These are phyloP conservation scores for Penicillium sp. DNA, from an alignment of 2,329 filamentous ascomycete species.

Conservation along the genomic window DNA sequence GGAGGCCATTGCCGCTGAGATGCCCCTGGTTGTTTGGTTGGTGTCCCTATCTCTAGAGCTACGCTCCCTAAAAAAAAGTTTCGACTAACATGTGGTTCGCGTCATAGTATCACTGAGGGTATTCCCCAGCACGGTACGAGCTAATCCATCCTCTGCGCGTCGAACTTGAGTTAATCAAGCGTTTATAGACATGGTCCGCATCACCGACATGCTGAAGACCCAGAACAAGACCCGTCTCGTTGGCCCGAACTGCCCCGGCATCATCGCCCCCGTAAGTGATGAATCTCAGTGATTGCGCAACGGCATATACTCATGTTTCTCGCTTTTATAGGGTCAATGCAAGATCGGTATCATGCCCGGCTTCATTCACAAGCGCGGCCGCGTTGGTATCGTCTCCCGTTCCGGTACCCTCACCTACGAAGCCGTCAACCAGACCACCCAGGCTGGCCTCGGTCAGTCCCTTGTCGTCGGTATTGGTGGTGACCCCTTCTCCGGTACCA, in stretches of 20 bases:
- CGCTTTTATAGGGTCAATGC: constrained; percentile 72
- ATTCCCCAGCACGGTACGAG: constrained; percentile 91
- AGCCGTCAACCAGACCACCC: constrained; percentile 98
- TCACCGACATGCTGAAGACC: constrained; percentile 95
- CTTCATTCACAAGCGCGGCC: constrained; percentile 99
- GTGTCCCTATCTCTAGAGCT: constrained; percentile 19
- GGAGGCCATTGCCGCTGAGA: constrained; percentile 89
- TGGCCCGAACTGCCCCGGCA: constrained; percentile 96
- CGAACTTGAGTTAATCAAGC: constrained; percentile 18
- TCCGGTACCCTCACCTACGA: constrained; percentile 99
- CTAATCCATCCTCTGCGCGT: constrained; percentile 12
- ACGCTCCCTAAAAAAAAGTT: constrained; percentile 2
- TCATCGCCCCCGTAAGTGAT: constrained; percentile 70
- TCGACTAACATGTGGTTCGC: constrained; percentile 12
- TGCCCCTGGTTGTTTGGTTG: constrained; percentile 86
- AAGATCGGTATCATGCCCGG: constrained; percentile 99
- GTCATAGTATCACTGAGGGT: constrained; percentile 77
- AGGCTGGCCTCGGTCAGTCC: constrained; percentile 93
- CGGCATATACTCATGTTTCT: constrained; percentile 9
- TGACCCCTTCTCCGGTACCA: constrained; percentile 97
- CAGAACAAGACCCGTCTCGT: constrained; percentile 96
- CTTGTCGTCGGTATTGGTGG: constrained; percentile 97
- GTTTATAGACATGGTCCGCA: constrained; percentile 87
- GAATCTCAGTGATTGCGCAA: not conserved
- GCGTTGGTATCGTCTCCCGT: constrained; percentile 96